phyloP scores from a whole-genome alignment of 1,284 basidiomycete species.

The Amylostereum areolatum region DNA sequence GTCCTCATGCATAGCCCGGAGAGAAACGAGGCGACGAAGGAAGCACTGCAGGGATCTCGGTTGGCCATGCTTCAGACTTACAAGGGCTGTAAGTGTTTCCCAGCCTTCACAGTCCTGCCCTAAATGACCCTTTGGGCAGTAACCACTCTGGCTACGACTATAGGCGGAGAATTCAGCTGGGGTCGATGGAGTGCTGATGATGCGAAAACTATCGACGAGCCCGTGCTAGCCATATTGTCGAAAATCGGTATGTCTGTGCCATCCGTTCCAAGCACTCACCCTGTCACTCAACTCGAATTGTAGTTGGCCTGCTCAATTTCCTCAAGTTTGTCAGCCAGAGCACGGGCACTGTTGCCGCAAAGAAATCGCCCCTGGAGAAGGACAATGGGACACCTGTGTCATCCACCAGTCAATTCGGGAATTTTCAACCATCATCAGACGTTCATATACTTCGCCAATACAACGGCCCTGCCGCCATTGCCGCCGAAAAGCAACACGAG shows the following conservation, averaged over 20 bases:
- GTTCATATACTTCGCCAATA: constrained; percentile 5
- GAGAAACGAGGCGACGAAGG: constrained; percentile 22
- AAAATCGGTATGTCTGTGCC: constrained; percentile 31
- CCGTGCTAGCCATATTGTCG: constrained; percentile 35
- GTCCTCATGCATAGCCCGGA: constrained; percentile 32
- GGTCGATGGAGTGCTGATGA: constrained; percentile 51
- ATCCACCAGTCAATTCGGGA: too few species aligned
- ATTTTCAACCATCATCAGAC: too few species aligned
- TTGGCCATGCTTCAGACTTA: constrained; percentile 17
- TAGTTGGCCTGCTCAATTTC: constrained; percentile 28
- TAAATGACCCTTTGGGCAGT: constrained; percentile 20
- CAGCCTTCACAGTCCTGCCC: too few species aligned
- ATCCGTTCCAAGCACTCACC: background rate
- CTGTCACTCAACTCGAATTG: background rate
- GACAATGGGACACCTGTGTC: too few species aligned
- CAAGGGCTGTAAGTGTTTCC: constrained; percentile 8
- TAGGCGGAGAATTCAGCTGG: constrained; percentile 48
- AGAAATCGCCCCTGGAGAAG: background rate
- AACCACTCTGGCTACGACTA: constrained; percentile 35
- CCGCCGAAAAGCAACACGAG: constrained; percentile 29
- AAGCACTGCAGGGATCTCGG: constrained; percentile 16
- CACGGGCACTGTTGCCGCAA: background rate
- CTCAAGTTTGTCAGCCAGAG: constrained; percentile 17
- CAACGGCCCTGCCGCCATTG: constrained; percentile 13
- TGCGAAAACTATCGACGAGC: constrained; percentile 37